Evolutionary conservation across 257 asterid genomes (phyloP), one percentile per base, ranked within the genome.

Genomic region (Paulownia fortunei): DNA sequence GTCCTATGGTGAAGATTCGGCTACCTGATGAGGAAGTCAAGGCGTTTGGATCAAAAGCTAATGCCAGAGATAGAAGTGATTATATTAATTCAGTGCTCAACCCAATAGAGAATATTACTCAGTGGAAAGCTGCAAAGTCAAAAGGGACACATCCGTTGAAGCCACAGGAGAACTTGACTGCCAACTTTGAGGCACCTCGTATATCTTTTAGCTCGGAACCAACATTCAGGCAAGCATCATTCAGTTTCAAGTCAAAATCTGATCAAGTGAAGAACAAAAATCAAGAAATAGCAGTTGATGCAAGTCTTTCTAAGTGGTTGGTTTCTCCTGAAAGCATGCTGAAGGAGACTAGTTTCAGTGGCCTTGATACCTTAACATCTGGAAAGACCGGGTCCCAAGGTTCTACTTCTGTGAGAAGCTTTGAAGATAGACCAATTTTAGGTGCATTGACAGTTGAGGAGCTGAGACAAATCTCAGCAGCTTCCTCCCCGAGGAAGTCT

Each of bases 301-400:
- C 96, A 49, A 94, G 98, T 77, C 97, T 94, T 65, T 92, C 98
- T 1, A 88, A 66, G 76, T 92, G 95, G 97, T 66, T 93, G 83
- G 76, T 68, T 85, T 81, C 89, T 12, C 83, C 87, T 7, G 86
- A 87, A 23, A 72, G 3, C 89, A 85, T 8, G 84, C 82, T 44
- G 81, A 82, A 79, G 87, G 77, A 82, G 83, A 65, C 84, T 42
- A 80, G 80, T 64, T 36, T 39, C 11, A 72, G 70, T 67, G 82
- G 83, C 49, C 63, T 27, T 41, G 91, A 89, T 52, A 46, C 86
- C 37, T 51, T 82, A 56, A 44, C 76, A 36, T 71, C 88, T 39
- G 88, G 41, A 44, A 86, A 47, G 65, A 72, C 81, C 58, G n/a
- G 34, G 42, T 84, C 91, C 44, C 84, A 56, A 59, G 85, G 88